Evolutionary conservation across 2,329 filamentous ascomycete species (phyloP), one percentile per base, ranked within the genome.

Genomic region (Hypoxylon sp.): DNA sequence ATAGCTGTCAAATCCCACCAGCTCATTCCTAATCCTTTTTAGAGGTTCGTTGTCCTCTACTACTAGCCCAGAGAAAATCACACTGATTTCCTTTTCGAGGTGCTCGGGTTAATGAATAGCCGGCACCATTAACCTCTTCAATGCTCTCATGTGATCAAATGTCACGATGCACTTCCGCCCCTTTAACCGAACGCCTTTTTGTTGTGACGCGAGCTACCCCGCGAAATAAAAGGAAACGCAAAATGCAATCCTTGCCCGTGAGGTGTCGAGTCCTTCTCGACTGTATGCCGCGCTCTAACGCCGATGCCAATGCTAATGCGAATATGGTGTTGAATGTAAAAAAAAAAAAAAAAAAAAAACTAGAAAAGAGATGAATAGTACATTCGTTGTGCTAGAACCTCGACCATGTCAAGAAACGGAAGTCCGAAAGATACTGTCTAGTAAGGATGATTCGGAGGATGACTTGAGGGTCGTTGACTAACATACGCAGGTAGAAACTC

Each of bases 401-500:
- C 15, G 3, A 47, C 37, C 11, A 41, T 11, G 37, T 7, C 6
- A 59, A 48, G 41, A 59, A 30, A n/a, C 37, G 10, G 46, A 49
- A 11, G 20, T 20, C 22, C 19, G 24, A 22, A 11, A 11, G 28
- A 30, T 41, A 34, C 34, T 26, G 32, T 55, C 28, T 71, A 68
- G 28, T 70, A 70, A 10, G 53, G 66, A 11, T 69, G 69, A 41
- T 37, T 52, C 8, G 51, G 70, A 10, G 53, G 66, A 11, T 69
- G 69, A 41, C 37, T 52, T 11, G 51, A 49, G 37, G 69, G 65
- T 19, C 72, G 74, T 17, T 65, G 62, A 28, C 62, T 63, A 22
- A 57, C 50, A 28, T 72, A 71, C 1, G 51, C 43, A 10, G 71
- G 58, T 19, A 73, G 43, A 54, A 86, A 89, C 69, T 89, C 87